A percentile compares a stretch with the other conserved stretches of the same genome.
Conservation (phyloP, 805 yeast genomes). For the Candida krabiensis region DNA sequence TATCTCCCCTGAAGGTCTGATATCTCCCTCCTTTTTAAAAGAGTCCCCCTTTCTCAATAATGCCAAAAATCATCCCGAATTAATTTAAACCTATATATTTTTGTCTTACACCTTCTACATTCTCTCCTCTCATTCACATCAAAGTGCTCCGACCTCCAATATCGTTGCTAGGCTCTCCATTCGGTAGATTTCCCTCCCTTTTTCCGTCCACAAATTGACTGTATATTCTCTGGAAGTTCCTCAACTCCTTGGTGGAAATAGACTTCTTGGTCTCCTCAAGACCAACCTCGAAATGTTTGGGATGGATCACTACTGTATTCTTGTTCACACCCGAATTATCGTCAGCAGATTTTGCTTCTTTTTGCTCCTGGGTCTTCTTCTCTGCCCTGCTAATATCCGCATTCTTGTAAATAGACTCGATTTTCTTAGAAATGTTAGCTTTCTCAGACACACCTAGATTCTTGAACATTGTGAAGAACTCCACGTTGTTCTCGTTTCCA, state of each 20-base stretch:
- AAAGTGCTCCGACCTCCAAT: conserved; percentile 84
- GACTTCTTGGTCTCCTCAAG: conserved; percentile 83
- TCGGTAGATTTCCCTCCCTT: conserved; percentile 86
- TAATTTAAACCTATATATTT: too few relatives aligned
- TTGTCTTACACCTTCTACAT: too few relatives aligned
- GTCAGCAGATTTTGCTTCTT: conserved; percentile 23
- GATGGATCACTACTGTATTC: conserved; percentile 45
- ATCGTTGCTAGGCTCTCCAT: conserved; percentile 75
- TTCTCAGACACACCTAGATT: conserved; percentile 6
- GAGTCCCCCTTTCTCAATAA: too few relatives aligned
- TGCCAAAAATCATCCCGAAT: too few relatives aligned
- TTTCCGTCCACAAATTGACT: conserved; percentile 59
- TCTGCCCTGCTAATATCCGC: not conserved
- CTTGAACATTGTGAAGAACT: conserved; percentile 23
- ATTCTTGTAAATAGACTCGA: conserved; percentile 20
- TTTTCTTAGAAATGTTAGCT: conserved; percentile 19
- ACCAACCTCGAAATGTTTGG: conserved; percentile 59
- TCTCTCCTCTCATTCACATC: too few relatives aligned
- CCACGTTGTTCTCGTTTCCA: conserved; percentile 12
- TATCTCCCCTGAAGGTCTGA: too few relatives aligned
- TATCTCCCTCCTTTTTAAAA: too few relatives aligned
- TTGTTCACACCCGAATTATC: conserved; percentile 10
- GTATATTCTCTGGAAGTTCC: conserved; percentile 64
- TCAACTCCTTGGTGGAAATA: conserved; percentile 70
- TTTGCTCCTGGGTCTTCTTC: conserved; percentile 22